Percentiles rank a stretch among this genome's conserved stretches.
Conservation (phyloP, 2,329 filamentous ascomycete genomes). For the Aspergillus sp. region DNA sequence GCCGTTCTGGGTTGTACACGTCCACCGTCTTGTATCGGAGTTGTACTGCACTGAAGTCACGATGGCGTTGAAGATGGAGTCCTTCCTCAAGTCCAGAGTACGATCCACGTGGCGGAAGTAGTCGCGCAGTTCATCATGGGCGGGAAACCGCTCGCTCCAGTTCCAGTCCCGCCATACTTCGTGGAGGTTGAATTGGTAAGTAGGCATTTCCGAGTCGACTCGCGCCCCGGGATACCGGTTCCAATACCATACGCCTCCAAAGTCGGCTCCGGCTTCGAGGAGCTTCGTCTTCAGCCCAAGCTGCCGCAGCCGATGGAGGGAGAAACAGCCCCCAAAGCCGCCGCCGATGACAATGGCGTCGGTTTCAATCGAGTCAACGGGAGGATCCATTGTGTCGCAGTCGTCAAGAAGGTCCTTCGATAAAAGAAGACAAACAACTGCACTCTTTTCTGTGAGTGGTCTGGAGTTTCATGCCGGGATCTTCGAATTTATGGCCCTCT, state of each 20-base stretch:
- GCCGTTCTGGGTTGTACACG: slow-evolving; percentile 35
- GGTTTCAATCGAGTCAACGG: slow-evolving; percentile 31
- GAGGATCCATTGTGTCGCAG: too few relatives aligned
- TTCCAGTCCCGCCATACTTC: slow-evolving; percentile 38
- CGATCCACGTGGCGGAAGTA: slow-evolving; percentile 43
- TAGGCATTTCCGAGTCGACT: slow-evolving; percentile 41
- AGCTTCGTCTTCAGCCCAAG: slow-evolving; percentile 28
- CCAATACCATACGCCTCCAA: slow-evolving; percentile 39
- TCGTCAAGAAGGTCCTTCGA: too few relatives aligned
- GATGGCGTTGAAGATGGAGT: slow-evolving; percentile 36
- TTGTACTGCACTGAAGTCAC: slow-evolving; percentile 36
- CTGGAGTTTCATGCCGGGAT: background rate
- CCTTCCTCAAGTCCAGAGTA: slow-evolving; percentile 35
- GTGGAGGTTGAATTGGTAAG: slow-evolving; percentile 47
- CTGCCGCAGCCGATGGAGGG: slow-evolving; percentile 31
- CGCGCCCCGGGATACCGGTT: slow-evolving; percentile 38
- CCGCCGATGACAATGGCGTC: slow-evolving; percentile 34
- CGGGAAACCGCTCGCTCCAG: slow-evolving; percentile 29
- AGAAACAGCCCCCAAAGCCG: slow-evolving; percentile 29
- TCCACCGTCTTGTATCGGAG: slow-evolving; percentile 31
- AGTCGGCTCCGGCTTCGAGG: slow-evolving; percentile 27
- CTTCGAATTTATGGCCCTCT: background rate
- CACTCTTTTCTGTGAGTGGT: too few relatives aligned
- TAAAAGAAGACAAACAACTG: too few relatives aligned
- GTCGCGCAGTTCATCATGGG: slow-evolving; percentile 28